Evolutionary conservation across 371 early-diverging fungal species (phyloP).

Genomic region (Rhizopus microsporus): DNA sequence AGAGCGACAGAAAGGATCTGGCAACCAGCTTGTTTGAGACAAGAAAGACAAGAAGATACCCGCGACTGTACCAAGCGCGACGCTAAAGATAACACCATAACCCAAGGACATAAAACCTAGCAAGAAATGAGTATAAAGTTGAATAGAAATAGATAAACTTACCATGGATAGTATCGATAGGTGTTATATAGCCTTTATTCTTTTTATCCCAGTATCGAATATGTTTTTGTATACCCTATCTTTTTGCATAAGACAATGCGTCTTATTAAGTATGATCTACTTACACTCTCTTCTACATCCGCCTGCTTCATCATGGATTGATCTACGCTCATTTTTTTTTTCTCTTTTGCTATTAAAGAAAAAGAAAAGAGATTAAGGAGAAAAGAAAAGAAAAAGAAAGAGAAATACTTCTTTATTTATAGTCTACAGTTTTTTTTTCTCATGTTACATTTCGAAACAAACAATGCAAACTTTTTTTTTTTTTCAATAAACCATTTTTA

Average conservation of each 20-base stretch:
- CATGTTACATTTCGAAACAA: background rate
- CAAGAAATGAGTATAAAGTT: background rate
- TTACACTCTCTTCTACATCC: background rate
- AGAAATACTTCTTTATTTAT: background rate
- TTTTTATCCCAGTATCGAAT: conserved; percentile 26
- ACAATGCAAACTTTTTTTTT: background rate
- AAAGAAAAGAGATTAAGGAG: background rate
- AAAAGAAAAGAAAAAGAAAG: conserved; percentile 1
- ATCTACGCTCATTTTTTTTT: background rate
- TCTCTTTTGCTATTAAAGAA: background rate
- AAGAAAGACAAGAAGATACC: conserved; percentile 25
- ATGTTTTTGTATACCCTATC: conserved; percentile 30
- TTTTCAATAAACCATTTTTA: background rate
- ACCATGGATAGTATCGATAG: conserved; percentile 29
- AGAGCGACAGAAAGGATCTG: conserved; percentile 27
- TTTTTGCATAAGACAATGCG: too few species aligned
- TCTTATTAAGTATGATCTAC: background rate
- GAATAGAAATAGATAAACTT: background rate
- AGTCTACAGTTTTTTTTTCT: background rate
- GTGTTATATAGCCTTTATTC: conserved; percentile 31
- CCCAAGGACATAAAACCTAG: conserved; percentile 30
- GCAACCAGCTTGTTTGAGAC: conserved; percentile 24
- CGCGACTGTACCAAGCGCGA: conserved; percentile 18
- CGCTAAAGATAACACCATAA: conserved; percentile 21
- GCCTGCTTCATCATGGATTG: background rate